Evolutionary conservation across 139 green algal genomes (phyloP).

Genomic region (Auxenochlorella pyrenoidosa): DNA sequence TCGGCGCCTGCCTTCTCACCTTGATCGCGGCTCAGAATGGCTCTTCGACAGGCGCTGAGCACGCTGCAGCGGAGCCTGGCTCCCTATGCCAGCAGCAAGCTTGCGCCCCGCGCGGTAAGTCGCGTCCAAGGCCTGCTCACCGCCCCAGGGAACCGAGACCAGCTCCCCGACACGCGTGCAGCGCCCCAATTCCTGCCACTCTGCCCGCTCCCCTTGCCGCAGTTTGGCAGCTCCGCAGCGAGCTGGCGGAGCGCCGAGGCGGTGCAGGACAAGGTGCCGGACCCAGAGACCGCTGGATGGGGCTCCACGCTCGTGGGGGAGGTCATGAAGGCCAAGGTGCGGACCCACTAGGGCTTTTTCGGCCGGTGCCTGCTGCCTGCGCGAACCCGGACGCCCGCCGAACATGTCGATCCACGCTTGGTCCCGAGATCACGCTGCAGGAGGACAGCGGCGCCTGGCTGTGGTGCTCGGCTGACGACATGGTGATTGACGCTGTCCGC

Average conservation of each 20-base stretch:
- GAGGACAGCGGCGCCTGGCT: constrained; percentile 61
- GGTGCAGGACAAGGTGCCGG: constrained; percentile 15
- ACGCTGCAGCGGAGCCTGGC: constrained; percentile 21
- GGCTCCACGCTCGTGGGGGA: constrained; percentile 32
- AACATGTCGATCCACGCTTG: background rate
- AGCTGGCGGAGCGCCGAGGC: constrained; percentile 19
- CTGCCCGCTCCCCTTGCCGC: background rate
- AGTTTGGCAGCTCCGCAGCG: constrained; percentile 4
- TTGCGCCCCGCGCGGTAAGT: constrained; percentile 25
- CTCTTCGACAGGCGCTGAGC: constrained; percentile 19
- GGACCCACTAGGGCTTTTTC: background rate
- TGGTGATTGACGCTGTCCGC: constrained; percentile 62
- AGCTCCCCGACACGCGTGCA: background rate
- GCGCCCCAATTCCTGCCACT: background rate
- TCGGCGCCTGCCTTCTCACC: background rate
- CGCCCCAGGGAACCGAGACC: background rate
- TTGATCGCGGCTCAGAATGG: constrained; percentile 17
- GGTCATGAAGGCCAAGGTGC: constrained; percentile 38
- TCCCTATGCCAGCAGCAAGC: background rate
- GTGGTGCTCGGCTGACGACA: constrained; percentile 64
- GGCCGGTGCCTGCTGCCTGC: background rate
- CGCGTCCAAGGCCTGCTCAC: background rate
- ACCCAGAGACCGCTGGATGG: constrained; percentile 53
- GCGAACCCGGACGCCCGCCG: background rate
- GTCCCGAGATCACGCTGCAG: constrained; percentile 15